Base-by-base conservation (phyloP, 768 basidiomycete species). In the Auricularia cornea region DNA sequence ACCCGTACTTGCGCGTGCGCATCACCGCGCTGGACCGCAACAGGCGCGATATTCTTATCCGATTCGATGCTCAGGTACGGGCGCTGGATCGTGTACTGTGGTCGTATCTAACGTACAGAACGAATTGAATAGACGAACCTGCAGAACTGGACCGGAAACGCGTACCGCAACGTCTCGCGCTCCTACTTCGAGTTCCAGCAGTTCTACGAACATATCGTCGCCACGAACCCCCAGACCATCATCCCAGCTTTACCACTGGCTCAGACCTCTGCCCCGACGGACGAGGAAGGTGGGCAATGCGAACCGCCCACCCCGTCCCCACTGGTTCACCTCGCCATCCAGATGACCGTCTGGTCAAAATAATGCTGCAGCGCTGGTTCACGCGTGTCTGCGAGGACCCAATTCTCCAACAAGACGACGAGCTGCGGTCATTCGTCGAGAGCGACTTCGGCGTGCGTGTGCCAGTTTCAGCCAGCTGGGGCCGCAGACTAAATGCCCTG, bases 291-390 rank as follows among this genome's bases (percentile, higher is more conserved):
- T 78, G 33, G 18, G 72, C 68, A 44, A 18, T 40, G 38, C 38
- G 8, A 8, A n/a, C n/a, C n/a, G n/a, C n/a, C n/a, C n/a, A n/a
- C n/a, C n/a, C n/a, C n/a, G n/a, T n/a, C 40, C 3, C 18, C 62
- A 33, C 51, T 56, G 30, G 0, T 44, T 18, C 51, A 14, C 51
- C 54, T n/a, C n/a, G 28, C 32, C 18, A 44, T n/a, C 12, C 30
- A 79, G 97, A 99, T 74, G 97, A 98, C 73, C 83, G 97, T 23
- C 81, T 99, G 2, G 93, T 99, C 33, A 90, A 90, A 72, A 89
- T 95, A 65, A 93, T 95, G 83, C 80, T 98, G 26, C 97, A 98
- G 75, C 80, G 92, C 65, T 99, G 97, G 96, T 83, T 97, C 61
- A 87, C 91, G 12, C 80, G 97, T 62, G 85, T 98, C 33, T 96